These are phyloP conservation scores for Narthecium ossifragum DNA, from an alignment of 106 monocot species.

Conservation along the genomic window DNA sequence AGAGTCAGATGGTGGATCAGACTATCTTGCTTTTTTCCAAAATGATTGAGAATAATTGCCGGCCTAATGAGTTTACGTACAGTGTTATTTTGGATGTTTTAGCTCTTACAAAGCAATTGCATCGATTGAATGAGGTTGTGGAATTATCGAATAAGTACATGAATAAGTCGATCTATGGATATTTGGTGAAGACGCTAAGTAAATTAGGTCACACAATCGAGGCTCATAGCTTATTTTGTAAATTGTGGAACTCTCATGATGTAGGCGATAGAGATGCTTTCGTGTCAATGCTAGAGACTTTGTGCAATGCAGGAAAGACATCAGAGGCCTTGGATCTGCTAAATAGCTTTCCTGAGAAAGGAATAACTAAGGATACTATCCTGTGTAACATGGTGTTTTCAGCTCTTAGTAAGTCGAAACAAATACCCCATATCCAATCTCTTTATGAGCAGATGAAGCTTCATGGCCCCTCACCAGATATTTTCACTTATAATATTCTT, in stretches of 20 bases:
- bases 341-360: conserved; percentile 74
- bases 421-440: conserved; percentile 31
- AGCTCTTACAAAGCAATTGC: conserved; percentile 44
- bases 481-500: conserved; percentile 92
- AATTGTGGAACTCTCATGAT: conserved; percentile 76
- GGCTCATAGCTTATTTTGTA: conserved; percentile 81
- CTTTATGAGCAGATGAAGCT: conserved; percentile 75
- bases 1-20: conserved; percentile 70
- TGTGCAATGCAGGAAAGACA: conserved; percentile 74
- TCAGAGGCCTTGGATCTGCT: conserved; percentile 81
- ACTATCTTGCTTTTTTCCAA: conserved; percentile 63
- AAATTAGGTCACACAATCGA: conserved; percentile 80
- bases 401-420: conserved; percentile 65
- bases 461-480: conserved; percentile 54
- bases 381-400: conserved; percentile 89
- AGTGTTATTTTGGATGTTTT: conserved; percentile 59
- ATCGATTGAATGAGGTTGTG: conserved; percentile 59
- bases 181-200: conserved; percentile 62
- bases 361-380: conserved; percentile 48
- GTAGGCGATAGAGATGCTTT: conserved; percentile 68
- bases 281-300: conserved; percentile 73
- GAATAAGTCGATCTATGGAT: conserved; percentile 63
- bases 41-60: conserved; percentile 77
- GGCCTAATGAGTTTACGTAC: conserved; percentile 90
- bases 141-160: conserved; percentile 67